Evolutionary conservation across 345 rosid species (phyloP).

Genomic region (Physaria fendleri): DNA sequence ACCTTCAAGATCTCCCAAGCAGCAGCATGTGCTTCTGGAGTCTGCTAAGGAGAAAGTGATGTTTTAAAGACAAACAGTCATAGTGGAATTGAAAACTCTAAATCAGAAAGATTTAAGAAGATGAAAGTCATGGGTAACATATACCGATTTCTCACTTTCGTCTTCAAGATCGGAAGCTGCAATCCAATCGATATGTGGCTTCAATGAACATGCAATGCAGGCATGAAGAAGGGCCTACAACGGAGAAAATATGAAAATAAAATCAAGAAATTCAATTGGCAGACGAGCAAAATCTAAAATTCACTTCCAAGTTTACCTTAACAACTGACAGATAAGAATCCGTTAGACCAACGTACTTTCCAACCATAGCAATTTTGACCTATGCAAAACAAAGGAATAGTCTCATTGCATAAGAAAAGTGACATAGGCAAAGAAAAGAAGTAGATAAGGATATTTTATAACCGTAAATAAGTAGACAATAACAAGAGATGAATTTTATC

Average conservation of each 20-base stretch:
- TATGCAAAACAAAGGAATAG: slow-evolving; percentile 27
- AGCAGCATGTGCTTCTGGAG: slow-evolving; percentile 73
- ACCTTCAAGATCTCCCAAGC: slow-evolving; percentile 93
- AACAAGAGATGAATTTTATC: neutral
- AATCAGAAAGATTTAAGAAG: slow-evolving; percentile 5
- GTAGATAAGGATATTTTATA: neutral
- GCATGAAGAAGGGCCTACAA: slow-evolving; percentile 94
- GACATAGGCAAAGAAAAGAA: neutral
- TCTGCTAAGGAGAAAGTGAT: slow-evolving; percentile 38
- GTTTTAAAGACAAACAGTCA: neutral
- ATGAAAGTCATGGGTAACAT: neutral
- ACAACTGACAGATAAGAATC: slow-evolving; percentile 95
- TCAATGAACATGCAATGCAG: slow-evolving; percentile 78
- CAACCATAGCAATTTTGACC: slow-evolving; percentile 97
- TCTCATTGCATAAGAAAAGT: slow-evolving; percentile 18
- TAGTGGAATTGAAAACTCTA: neutral
- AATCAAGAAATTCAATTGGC: slow-evolving; percentile 3
- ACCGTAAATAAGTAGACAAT: neutral
- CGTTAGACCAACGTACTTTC: slow-evolving; percentile 86
- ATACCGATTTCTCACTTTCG: slow-evolving; percentile 59
- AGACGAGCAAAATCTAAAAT: neutral
- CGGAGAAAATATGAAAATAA: slow-evolving; percentile 7
- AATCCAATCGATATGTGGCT: slow-evolving; percentile 86
- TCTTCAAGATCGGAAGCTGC: slow-evolving; percentile 99
- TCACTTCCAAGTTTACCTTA: slow-evolving; percentile 43